These are phyloP conservation scores for Lyophyllum decastes DNA, from an alignment of 768 basidiomycete species.

Conservation along the genomic window DNA sequence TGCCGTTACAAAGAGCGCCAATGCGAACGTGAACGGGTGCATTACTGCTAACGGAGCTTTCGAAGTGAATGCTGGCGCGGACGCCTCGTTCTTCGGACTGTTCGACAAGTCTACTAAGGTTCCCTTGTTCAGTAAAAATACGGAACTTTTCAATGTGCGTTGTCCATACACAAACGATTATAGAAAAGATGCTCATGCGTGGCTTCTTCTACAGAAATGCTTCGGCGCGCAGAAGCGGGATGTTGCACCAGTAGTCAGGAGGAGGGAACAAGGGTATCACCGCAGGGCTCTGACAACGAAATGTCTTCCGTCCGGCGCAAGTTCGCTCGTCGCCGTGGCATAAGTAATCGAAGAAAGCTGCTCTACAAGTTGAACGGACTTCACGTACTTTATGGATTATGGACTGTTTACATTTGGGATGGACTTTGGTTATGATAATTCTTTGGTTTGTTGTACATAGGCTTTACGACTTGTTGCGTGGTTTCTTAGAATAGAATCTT, in stretches of 20 bases:
- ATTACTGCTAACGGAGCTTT: slow-evolving; percentile 34
- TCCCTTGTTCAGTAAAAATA: slow-evolving; percentile 35
- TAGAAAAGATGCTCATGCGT: neutral
- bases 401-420: too few relatives aligned
- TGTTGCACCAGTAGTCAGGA: neutral
- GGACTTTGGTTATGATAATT: too few relatives aligned
- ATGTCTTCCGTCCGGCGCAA: neutral
- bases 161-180: neutral
- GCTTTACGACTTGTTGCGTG: too few relatives aligned
- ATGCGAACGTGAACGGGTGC: slow-evolving; percentile 28
- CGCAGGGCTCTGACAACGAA: neutral
- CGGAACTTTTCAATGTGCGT: slow-evolving; percentile 38
- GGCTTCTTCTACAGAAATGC: neutral
- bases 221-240: neutral
- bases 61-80: slow-evolving; percentile 40
- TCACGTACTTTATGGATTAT: too few relatives aligned
- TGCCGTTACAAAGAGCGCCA: neutral
- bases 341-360: neutral
- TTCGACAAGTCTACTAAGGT: slow-evolving; percentile 34
- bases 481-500: too few relatives aligned
- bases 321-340: neutral
- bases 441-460: too few relatives aligned
- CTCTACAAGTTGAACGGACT: too few relatives aligned
- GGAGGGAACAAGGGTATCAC: neutral
- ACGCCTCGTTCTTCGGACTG: slow-evolving; percentile 39